phyloP scores from a whole-genome alignment of 2,329 filamentous ascomycete species.

The Diaporthe amygdali region DNA sequence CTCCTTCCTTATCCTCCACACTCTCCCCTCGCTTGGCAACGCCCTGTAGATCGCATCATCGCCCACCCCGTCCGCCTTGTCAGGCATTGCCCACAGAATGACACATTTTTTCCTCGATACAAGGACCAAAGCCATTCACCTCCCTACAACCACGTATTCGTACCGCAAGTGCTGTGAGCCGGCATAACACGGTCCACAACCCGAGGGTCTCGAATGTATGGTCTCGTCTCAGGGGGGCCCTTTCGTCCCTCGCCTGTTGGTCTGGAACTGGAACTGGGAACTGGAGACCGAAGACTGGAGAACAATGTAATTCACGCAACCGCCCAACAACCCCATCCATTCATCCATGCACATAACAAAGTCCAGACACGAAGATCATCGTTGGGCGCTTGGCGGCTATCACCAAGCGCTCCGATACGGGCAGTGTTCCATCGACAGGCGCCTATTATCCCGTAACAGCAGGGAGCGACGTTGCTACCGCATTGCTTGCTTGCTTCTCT shows the following conservation, averaged over 20 bases:
- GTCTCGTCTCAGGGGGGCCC: neutral
- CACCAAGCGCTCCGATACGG: neutral
- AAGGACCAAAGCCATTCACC: neutral
- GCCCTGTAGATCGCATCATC: constrained; percentile 4
- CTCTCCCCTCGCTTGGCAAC: neutral
- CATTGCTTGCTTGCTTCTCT: neutral
- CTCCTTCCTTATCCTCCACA: neutral
- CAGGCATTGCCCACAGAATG: neutral
- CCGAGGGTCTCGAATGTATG: neutral
- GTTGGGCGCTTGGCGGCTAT: neutral
- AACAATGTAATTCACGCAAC: constrained; percentile 8
- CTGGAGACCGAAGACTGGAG: neutral
- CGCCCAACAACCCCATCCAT: neutral
- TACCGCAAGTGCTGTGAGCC: neutral
- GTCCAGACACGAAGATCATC: neutral
- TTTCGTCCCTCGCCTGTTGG: neutral
- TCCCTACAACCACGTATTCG: neutral
- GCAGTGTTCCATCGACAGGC: neutral
- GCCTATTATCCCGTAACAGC: neutral
- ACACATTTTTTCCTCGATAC: neutral
- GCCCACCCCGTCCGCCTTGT: constrained; percentile 3
- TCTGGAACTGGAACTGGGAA: neutral
- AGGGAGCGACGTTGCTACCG: neutral
- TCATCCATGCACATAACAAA: neutral
- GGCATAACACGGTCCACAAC: neutral